Evolutionary conservation across 2,329 filamentous ascomycete species (phyloP), one percentile per base, ranked within the genome.

Genomic region (Lasiodiplodia hormozganensis): DNA sequence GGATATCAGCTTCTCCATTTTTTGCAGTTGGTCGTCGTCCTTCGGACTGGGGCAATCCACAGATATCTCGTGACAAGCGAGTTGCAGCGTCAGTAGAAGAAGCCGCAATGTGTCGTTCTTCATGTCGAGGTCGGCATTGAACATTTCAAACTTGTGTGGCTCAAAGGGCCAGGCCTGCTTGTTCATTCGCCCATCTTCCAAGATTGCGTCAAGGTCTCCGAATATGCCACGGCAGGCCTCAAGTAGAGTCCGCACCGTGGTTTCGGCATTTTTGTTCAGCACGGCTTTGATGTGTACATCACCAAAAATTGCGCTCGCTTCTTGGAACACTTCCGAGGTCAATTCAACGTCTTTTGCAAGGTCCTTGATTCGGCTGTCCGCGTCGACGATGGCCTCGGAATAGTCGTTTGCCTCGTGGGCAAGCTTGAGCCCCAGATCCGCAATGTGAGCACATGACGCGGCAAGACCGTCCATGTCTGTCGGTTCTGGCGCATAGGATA

Each of bases 121-220:
- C 34, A 47, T 40, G 21, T 65, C 62, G 36, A 65, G 34, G 12
- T 56, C 23, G 23, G 52, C 52, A 34, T 57, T 47, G 36, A 66
- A 16, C 7, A 66, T 23, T 16, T 57, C 64, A 38, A 66, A 21
- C 4, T 36, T 57, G 18, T 56, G 25, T 3, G 14, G 21, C n/a
- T 34, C 18, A 25, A 57, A 66, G 18, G 64, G 64, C 64, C 52
- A 57, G 10, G 23, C 1, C 14, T 38, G 21, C n/a, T 28, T 53
- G 23, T 43, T 53, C 7, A 14, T 16, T 34, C 34, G 58, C 18
- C 53, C 40, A 10, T 31, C 4, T 18, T 53, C 56, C n/a, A 68
- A 8, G 10, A 47, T 14, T 14, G 25, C n/a, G 8, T 68, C 25
- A 14, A 68, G 40, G 6, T 54, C 31, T 25, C 36, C 23, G 38